Conservation (phyloP, 2,329 filamentous ascomycete species). For the Colletotrichum sp. region DNA sequence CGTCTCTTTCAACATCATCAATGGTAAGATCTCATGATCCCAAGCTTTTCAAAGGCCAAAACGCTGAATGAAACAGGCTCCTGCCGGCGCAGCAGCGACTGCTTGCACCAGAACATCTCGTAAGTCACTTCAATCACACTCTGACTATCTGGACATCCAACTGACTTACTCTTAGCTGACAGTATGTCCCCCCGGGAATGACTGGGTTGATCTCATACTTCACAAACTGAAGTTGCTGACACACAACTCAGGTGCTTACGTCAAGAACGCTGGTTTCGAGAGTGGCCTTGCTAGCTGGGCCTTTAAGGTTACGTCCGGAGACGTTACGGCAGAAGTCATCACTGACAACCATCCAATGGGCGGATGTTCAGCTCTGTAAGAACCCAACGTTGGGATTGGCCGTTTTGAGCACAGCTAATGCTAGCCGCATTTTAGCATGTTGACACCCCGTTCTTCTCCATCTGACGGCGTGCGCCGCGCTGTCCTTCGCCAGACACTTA, state of each 20-base stretch:
- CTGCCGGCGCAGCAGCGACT: not conserved
- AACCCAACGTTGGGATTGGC: not conserved
- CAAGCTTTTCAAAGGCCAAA: not conserved
- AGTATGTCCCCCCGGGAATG: not conserved
- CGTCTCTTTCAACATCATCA: not conserved
- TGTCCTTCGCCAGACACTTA: not conserved
- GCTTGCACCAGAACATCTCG: not conserved
- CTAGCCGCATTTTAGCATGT: not conserved
- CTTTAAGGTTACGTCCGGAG: not conserved
- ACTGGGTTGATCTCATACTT: accelerated
- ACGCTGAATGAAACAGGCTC: not conserved
- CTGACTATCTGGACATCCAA: not conserved
- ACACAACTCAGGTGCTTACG: not conserved
- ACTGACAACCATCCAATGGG: not conserved
- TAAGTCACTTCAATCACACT: not conserved
- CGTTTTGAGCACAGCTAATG: not conserved
- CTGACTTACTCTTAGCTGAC: not conserved
- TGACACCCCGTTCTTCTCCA: not conserved
- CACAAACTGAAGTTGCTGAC: not conserved
- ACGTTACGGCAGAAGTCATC: not conserved
- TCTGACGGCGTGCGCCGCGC: not conserved
- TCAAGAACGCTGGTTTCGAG: not conserved
- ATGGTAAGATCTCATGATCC: not conserved
- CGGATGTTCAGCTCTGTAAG: not conserved
- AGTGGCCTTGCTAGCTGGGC: not conserved